Conservation (phyloP, 306 rosid genomes). For the Quercus rubra region DNA sequence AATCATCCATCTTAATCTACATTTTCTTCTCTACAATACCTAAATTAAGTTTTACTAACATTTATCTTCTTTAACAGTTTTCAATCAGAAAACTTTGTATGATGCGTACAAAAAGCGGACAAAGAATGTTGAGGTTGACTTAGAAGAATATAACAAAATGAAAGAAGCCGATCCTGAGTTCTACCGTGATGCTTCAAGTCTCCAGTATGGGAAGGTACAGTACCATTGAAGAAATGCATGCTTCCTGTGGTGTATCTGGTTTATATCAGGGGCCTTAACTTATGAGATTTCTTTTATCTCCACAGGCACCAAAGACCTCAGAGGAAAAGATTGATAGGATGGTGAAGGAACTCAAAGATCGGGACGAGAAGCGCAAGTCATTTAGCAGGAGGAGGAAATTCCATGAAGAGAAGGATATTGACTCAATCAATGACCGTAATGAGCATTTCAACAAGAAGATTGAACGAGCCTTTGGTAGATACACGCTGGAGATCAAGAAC, state of each 20-base stretch:
- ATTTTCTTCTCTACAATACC: not conserved
- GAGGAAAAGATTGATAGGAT: conserved; percentile 86
- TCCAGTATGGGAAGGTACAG: conserved; percentile 87
- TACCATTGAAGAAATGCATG: conserved; percentile 6
- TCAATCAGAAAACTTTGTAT: conserved; percentile 86
- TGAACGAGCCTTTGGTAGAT: conserved; percentile 95
- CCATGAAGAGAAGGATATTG: conserved; percentile 95
- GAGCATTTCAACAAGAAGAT: conserved; percentile 99
- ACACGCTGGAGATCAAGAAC: conserved; percentile 96
- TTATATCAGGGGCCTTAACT: not conserved
- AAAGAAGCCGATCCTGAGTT: conserved; percentile 97
- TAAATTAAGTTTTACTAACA: conserved; percentile 3
- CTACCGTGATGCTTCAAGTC: conserved; percentile 98
- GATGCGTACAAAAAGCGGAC: conserved; percentile 90
- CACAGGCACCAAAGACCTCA: conserved; percentile 70
- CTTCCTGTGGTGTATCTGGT: not conserved
- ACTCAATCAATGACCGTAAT: conserved; percentile 93
- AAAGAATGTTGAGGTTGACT: conserved; percentile 60
- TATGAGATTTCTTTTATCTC: conserved; percentile 16
- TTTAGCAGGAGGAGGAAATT: conserved; percentile 90
- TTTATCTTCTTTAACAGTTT: conserved; percentile 48
- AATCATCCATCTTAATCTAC: not conserved
- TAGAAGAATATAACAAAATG: conserved; percentile 88
- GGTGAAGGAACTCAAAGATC: conserved; percentile 91
- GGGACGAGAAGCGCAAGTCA: conserved; percentile 69